Conservation (phyloP, 345 rosid genomes). For the Citrus medica region DNA sequence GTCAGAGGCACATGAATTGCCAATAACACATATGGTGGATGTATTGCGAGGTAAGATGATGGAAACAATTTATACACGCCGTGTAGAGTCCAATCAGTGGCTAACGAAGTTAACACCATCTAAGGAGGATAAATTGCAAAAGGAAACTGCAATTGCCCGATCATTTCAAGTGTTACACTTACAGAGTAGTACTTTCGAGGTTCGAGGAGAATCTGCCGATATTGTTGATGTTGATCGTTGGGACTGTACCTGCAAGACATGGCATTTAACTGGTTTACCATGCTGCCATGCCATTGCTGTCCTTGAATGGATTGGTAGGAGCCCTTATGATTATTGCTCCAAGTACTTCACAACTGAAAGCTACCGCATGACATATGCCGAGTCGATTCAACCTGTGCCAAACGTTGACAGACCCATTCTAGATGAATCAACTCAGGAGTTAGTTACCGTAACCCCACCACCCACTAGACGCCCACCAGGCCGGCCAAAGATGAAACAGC, state of each 20-base stretch:
- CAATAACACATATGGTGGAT: slow-evolving; percentile 88
- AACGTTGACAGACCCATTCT: slow-evolving; percentile 55
- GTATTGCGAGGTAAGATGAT: slow-evolving; percentile 75
- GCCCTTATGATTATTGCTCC: slow-evolving; percentile 77
- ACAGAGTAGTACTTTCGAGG: slow-evolving; percentile 55
- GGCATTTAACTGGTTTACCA: slow-evolving; percentile 75
- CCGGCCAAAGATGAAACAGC: slow-evolving; percentile 68
- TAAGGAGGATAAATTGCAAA: slow-evolving; percentile 72
- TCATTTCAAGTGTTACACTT: slow-evolving; percentile 53
- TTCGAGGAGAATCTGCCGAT: slow-evolving; percentile 58
- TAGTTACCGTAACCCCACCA: slow-evolving; percentile 74
- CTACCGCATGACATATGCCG: slow-evolving; percentile 51
- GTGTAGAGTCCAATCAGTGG: slow-evolving; percentile 75
- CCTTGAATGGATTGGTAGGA: slow-evolving; percentile 48
- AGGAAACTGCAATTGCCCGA: slow-evolving; percentile 45
- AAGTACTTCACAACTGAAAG: slow-evolving; percentile 55
- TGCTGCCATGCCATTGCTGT: slow-evolving; percentile 88
- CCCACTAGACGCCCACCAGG: slow-evolving; percentile 84
- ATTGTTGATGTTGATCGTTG: slow-evolving; percentile 62
- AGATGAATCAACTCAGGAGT: slow-evolving; percentile 36
- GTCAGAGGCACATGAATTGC: slow-evolving; percentile 80
- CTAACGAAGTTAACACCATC: slow-evolving; percentile 62
- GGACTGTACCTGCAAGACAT: slow-evolving; percentile 78
- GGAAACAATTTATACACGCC: slow-evolving; percentile 68
- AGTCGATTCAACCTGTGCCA: slow-evolving; percentile 81